These are phyloP conservation scores for Malus sylvestris DNA, from an alignment of 306 rosid genomes.

Conservation along the genomic window DNA sequence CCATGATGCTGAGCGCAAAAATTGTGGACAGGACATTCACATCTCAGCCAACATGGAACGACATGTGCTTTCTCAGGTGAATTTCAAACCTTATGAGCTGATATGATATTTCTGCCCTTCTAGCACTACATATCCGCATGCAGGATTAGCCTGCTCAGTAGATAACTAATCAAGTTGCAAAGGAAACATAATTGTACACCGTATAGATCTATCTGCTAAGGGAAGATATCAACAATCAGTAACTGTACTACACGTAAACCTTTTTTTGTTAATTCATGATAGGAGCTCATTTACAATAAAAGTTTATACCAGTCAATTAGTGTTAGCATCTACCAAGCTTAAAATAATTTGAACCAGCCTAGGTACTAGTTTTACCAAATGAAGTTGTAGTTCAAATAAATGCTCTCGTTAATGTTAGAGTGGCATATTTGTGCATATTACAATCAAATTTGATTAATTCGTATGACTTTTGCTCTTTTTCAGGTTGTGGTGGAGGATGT, in stretches of 20 bases:
- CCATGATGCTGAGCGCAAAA: constrained; percentile 8
- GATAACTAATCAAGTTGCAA: not conserved
- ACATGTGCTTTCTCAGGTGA: constrained; percentile 39
- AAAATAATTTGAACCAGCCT: not conserved
- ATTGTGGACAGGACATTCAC: constrained; percentile 22
- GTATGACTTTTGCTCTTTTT: constrained; percentile 7
- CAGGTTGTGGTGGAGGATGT: constrained; percentile 34
- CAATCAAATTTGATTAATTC: not conserved
- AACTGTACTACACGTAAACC: not conserved
- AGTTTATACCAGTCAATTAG: not conserved
- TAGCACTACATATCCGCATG: not conserved
- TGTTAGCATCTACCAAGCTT: not conserved
- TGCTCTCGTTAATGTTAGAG: not conserved
- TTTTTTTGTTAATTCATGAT: not conserved
- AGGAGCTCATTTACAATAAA: not conserved
- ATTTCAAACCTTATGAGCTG: not conserved
- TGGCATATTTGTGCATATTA: not conserved
- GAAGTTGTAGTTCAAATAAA: not conserved
- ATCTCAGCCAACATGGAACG: constrained; percentile 26
- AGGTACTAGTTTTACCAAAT: not conserved
- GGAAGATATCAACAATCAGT: not conserved
- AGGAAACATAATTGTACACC: not conserved
- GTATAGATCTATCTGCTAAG: not conserved
- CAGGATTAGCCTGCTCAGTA: not conserved
- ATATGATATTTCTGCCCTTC: not conserved